A percentile compares a stretch with the other conserved stretches of the same genome.
Evolutionary conservation across 1,284 basidiomycete genomes (phyloP).

Genomic region (Pholiota adiposa): DNA sequence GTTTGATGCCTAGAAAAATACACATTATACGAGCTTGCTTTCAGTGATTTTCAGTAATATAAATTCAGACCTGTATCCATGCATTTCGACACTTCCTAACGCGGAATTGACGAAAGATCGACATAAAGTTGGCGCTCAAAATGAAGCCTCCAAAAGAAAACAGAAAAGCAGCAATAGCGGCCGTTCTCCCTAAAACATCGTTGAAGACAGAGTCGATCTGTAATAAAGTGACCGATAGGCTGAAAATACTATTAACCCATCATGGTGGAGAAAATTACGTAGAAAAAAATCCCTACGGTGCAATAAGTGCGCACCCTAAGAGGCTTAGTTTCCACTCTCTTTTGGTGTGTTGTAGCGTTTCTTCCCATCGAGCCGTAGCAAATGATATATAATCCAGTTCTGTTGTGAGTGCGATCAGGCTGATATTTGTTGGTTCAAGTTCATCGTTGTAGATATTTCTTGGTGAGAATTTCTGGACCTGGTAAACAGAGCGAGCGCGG

Average conservation of each 20-base stretch:
- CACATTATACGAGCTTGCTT: no score
- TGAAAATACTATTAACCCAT: neutral
- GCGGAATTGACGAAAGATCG: neutral
- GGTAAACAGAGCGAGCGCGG: neutral
- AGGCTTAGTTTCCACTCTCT: neutral
- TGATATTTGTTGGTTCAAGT: no score
- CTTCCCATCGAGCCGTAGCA: neutral
- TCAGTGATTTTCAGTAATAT: no score
- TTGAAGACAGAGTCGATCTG: neutral
- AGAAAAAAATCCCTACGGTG: neutral
- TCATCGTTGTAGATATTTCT: neutral
- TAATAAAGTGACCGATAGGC: neutral
- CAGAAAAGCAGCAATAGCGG: neutral
- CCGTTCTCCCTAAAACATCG: neutral
- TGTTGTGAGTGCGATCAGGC: neutral
- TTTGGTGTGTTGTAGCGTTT: neutral
- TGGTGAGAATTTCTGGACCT: neutral
- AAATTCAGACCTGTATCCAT: neutral
- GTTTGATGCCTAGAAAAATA: neutral
- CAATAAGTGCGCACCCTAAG: neutral
- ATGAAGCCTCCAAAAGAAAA: neutral
- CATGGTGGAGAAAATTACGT: neutral
- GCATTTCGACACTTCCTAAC: neutral
- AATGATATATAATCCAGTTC: neutral
- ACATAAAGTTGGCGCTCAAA: neutral